Evolutionary conservation across 352 stramenopile genomes (phyloP).

Genomic region (Pythium plurisporium): DNA sequence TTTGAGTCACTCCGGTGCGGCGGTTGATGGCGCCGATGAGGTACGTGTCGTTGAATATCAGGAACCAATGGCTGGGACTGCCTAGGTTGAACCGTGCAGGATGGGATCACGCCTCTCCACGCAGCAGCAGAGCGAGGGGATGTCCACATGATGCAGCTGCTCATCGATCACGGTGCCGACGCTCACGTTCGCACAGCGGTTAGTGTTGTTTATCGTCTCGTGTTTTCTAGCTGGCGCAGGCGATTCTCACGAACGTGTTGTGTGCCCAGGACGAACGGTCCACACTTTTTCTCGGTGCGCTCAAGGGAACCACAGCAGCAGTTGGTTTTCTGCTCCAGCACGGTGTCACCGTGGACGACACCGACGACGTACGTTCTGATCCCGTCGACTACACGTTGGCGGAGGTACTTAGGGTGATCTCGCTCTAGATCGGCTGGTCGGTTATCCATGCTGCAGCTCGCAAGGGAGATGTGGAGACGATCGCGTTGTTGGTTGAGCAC

Average conservation of each 20-base stretch:
- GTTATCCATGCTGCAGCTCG: not conserved
- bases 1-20: not conserved
- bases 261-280: not conserved
- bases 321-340: not conserved
- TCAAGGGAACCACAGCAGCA: not conserved
- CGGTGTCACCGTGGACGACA: not conserved
- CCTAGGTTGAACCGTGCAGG: not conserved
- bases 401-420: too few species aligned
- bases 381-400: too few species aligned
- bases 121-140: conserved; percentile 1
- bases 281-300: not conserved
- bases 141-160: conserved; percentile 1
- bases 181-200: not conserved
- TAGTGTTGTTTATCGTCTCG: not conserved
- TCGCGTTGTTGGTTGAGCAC: not conserved
- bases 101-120: not conserved
- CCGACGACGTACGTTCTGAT: not conserved
- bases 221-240: not conserved
- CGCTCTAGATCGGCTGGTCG: not conserved
- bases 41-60: not conserved
- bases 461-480: not conserved
- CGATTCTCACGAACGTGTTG: too few species aligned
- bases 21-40: not conserved
- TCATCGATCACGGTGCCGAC: not conserved
- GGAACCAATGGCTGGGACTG: not conserved